These are phyloP conservation scores for Dendrocalamus latiflorus DNA, from an alignment of 202 grass and related monocot genomes.

Conservation along the genomic window DNA sequence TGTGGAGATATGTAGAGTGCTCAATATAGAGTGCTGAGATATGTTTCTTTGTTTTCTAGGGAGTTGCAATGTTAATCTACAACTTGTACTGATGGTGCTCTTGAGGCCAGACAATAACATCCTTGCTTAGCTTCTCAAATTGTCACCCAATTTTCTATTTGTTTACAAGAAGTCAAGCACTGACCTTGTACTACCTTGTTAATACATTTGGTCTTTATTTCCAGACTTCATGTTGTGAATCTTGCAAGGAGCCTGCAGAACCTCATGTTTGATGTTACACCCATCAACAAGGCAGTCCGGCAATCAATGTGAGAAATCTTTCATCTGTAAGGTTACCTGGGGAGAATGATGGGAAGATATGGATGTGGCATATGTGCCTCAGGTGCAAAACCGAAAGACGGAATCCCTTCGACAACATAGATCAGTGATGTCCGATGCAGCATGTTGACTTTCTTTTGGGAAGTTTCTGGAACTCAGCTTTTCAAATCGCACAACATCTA, in stretches of 20 bases:
- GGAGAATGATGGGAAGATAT: too few species aligned
- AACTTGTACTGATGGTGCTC: background rate
- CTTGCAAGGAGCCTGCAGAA: conserved; percentile 79
- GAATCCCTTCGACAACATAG: too few species aligned
- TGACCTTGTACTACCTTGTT: background rate
- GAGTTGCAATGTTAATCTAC: background rate
- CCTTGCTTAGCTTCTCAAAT: background rate
- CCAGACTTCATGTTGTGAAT: conserved; percentile 64
- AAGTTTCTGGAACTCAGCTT: too few species aligned
- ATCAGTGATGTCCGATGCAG: too few species aligned
- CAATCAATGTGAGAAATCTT: conserved; percentile 53
- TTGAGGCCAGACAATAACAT: background rate
- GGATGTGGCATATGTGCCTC: too few species aligned
- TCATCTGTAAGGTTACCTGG: too few species aligned
- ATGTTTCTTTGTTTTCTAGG: background rate
- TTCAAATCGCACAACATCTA: too few species aligned
- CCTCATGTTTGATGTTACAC: conserved; percentile 91
- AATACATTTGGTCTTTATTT: conserved; percentile 19
- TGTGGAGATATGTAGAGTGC: too few species aligned
- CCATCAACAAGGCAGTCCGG: conserved; percentile 86
- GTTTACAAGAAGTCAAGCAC: background rate
- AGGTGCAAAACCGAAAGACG: too few species aligned
- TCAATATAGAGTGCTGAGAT: background rate
- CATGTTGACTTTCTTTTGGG: too few species aligned
- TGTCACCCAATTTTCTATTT: conserved; percentile 6